phyloP scores from a whole-genome alignment of 768 basidiomycete genomes.

The Boletales sp. region DNA sequence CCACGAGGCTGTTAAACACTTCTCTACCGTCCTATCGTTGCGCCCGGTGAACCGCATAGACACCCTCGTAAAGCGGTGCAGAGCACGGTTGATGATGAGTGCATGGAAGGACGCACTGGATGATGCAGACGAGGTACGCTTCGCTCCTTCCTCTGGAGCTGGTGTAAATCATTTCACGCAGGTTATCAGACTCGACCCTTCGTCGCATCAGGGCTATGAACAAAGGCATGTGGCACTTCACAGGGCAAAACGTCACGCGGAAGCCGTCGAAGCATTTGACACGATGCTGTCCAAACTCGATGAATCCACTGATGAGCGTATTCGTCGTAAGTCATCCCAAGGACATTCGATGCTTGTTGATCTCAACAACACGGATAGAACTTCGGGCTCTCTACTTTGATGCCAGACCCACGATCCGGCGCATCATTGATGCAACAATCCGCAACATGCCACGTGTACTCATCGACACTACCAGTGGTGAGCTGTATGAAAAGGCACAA shows the following conservation, averaged over 20 bases:
- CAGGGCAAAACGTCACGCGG: background rate
- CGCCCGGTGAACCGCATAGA: background rate
- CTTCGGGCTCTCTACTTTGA: too few relatives aligned
- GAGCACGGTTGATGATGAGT: background rate
- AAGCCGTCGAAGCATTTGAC: background rate
- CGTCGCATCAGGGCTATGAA: background rate
- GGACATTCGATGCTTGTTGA: background rate
- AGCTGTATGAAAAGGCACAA: background rate
- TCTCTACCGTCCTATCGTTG: background rate
- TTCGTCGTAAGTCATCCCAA: background rate
- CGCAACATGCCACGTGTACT: background rate
- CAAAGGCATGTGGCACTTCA: background rate
- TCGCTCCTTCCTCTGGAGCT: too few relatives aligned
- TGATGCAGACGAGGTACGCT: background rate
- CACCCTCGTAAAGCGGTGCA: background rate
- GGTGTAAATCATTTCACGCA: background rate
- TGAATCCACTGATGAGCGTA: background rate
- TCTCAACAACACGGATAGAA: too few relatives aligned
- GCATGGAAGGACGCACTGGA: background rate
- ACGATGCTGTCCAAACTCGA: background rate
- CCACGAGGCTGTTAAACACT: background rate
- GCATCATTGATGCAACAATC: too few relatives aligned
- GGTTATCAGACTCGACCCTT: background rate
- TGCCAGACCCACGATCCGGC: too few relatives aligned
- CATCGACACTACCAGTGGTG: conserved; percentile 1